phyloP scores from a whole-genome alignment of 2,329 filamentous ascomycete species.

The Scedosporium boydii region DNA sequence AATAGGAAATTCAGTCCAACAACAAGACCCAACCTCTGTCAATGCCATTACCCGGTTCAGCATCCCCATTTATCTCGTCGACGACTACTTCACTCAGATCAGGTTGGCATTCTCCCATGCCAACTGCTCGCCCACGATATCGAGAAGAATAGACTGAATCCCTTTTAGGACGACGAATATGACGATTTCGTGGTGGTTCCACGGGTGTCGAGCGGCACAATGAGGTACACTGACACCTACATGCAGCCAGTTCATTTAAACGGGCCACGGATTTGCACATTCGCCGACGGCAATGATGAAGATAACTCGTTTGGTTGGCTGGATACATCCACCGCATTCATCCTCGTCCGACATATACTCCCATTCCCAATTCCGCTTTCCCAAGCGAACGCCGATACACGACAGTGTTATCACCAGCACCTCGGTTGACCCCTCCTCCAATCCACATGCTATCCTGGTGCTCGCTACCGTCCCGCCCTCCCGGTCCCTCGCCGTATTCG shows the following conservation, averaged over 20 bases:
- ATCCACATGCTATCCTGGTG: background rate
- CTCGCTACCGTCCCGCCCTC: background rate
- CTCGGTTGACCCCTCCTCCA: background rate
- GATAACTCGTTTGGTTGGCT: background rate
- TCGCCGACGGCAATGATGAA: background rate
- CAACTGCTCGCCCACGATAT: background rate
- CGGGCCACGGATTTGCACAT: background rate
- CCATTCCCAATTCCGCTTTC: background rate
- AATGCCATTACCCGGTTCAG: background rate
- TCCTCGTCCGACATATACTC: background rate
- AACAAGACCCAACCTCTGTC: background rate
- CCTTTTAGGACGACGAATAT: background rate
- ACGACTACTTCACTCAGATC: background rate
- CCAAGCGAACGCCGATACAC: conserved; percentile 4
- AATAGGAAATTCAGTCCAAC: background rate
- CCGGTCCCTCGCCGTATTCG: background rate
- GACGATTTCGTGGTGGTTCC: background rate
- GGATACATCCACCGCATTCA: background rate
- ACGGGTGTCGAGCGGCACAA: background rate
- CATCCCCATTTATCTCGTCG: background rate
- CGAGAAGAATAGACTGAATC: background rate
- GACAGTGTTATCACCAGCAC: background rate
- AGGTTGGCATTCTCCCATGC: background rate
- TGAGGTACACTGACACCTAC: background rate
- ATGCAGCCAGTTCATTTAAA: background rate